phyloP scores from a whole-genome alignment of 495 filamentous ascomycete genomes.

The Tuber indicum region DNA sequence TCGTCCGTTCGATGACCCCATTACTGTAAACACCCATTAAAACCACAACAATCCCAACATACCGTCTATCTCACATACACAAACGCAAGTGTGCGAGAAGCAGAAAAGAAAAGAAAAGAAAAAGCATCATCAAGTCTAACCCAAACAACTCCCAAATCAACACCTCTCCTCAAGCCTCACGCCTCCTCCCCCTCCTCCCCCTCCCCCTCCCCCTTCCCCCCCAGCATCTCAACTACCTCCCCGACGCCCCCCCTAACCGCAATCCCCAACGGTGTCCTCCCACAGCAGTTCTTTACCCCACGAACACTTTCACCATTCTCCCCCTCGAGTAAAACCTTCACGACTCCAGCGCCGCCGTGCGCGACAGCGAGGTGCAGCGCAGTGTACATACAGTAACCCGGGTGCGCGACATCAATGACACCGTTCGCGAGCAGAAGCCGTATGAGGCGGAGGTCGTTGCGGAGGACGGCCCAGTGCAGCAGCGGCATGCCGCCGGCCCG shows the following conservation, averaged over 20 bases:
- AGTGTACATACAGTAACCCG: not conserved
- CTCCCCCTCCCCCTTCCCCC: not conserved
- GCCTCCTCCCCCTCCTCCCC: not conserved
- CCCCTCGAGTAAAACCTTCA: not conserved
- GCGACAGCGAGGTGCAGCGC: not conserved
- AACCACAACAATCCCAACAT: not conserved
- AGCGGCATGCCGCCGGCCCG: conserved; percentile 1
- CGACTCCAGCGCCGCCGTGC: not conserved
- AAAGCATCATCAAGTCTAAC: not conserved
- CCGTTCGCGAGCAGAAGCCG: not conserved
- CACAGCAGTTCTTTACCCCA: not conserved
- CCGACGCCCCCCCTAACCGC: not conserved
- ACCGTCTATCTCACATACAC: not conserved
- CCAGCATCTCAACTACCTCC: not conserved
- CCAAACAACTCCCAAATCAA: not conserved
- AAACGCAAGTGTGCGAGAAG: not conserved
- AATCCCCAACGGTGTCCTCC: not conserved
- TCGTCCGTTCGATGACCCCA: not conserved
- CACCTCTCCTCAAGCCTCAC: not conserved
- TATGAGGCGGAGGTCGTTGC: not conserved
- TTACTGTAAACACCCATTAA: not conserved
- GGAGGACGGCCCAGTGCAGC: not conserved
- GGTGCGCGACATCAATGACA: not conserved
- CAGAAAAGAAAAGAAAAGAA: not conserved
- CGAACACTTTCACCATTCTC: not conserved